These are phyloP conservation scores for Ormosia semicastrata DNA, from an alignment of 306 rosid genomes.

Conservation along the genomic window DNA sequence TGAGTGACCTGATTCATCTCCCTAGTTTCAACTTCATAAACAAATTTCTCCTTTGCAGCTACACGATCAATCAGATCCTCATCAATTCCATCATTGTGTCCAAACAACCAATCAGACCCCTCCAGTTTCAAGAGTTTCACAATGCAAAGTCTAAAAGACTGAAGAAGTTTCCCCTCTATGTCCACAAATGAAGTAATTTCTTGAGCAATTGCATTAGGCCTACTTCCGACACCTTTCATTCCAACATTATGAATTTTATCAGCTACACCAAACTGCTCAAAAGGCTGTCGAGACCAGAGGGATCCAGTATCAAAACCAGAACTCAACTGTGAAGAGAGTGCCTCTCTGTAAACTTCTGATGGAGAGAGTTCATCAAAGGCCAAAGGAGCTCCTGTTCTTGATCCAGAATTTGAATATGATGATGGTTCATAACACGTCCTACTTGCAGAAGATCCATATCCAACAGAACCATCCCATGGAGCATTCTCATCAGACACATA, in stretches of 20 bases:
- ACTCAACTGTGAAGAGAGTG: slow-evolving; percentile 57
- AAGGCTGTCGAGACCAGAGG: slow-evolving; percentile 92
- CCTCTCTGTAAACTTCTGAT: slow-evolving; percentile 48
- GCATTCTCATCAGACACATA: slow-evolving; percentile 50
- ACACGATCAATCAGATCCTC: slow-evolving; percentile 90
- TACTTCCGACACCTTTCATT: slow-evolving; percentile 45
- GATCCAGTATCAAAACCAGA: slow-evolving; percentile 62
- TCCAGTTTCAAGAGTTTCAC: slow-evolving; percentile 78
- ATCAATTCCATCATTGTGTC: slow-evolving; percentile 84
- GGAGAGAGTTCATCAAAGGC: slow-evolving; percentile 82
- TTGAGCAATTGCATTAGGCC: slow-evolving; percentile 42
- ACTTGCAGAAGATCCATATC: slow-evolving; percentile 53
- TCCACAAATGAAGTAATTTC: slow-evolving; percentile 56
- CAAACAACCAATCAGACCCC: slow-evolving; percentile 92
- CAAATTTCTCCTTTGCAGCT: slow-evolving; percentile 84
- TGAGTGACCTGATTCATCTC: slow-evolving; percentile 49
- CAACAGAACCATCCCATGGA: slow-evolving; percentile 54
- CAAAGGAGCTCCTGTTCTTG: slow-evolving; percentile 56
- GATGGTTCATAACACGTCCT: slow-evolving; percentile 40
- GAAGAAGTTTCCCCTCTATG: slow-evolving; percentile 77
- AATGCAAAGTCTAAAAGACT: slow-evolving; percentile 77
- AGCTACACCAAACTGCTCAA: slow-evolving; percentile 85
- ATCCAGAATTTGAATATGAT: slow-evolving; percentile 47
- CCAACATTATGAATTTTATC: slow-evolving; percentile 44
- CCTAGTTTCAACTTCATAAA: slow-evolving; percentile 72